phyloP scores from a whole-genome alignment of 805 yeast species.

The Saturnispora hagleri region DNA sequence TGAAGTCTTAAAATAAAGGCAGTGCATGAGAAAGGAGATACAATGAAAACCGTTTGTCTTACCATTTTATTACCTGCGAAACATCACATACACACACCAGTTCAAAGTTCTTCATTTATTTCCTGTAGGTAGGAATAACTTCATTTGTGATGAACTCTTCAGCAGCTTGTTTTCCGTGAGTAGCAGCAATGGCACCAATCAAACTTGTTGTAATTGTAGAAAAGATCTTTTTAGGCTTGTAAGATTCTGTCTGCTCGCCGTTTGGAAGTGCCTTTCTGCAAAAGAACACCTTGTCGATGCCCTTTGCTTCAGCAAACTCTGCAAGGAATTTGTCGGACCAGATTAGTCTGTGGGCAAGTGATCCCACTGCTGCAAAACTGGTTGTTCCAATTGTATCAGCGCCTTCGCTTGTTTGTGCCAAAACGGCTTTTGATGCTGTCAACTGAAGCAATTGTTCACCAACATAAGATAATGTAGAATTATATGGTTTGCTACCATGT shows the following conservation, averaged over 20 bases:
- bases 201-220: slow-evolving; percentile 35
- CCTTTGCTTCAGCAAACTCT: slow-evolving; percentile 38
- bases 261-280: slow-evolving; percentile 42
- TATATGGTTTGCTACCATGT: slow-evolving; percentile 82
- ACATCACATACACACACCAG: not conserved
- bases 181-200: slow-evolving; percentile 57
- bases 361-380: slow-evolving; percentile 54
- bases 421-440: slow-evolving; percentile 36
- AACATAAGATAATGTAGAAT: slow-evolving; percentile 70
- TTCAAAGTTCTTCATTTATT: not conserved
- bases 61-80: not conserved
- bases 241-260: slow-evolving; percentile 26
- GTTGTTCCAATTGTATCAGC: slow-evolving; percentile 34
- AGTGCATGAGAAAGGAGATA: not conserved
- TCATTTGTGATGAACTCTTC: slow-evolving; percentile 48
- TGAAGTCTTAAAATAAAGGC: not conserved
- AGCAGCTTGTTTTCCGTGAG: slow-evolving; percentile 53
- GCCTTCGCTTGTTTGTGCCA: slow-evolving; percentile 13
- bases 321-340: slow-evolving; percentile 44
- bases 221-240: slow-evolving; percentile 23
- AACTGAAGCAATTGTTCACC: slow-evolving; percentile 58
- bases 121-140: slow-evolving; percentile 23
- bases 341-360: slow-evolving; percentile 41
- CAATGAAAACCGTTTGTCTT: not conserved
- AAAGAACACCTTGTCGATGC: slow-evolving; percentile 47